Base-by-base conservation (phyloP, 148 eudicot species). In the Vaccinium macrocarpon region DNA sequence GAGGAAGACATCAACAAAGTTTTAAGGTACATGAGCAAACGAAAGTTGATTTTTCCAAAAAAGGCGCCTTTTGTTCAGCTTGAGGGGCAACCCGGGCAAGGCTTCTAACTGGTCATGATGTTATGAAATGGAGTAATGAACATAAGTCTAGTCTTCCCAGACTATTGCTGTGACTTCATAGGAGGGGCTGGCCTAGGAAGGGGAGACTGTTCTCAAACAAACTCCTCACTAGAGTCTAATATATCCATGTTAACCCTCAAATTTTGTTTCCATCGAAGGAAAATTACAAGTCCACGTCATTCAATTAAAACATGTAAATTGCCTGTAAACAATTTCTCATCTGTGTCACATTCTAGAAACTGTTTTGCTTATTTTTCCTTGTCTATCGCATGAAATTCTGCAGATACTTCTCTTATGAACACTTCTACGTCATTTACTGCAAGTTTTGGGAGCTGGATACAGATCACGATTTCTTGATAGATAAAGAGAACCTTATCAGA, bases 1-100 rank as follows among this genome's bases (percentile, higher is more conserved):
- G 99, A 94, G 90, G 99, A 96, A 87, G 99, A 96, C 84, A 96
- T 96, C 62, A 96, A 96, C 90, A 96, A 96, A 91, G 99, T 96
- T 61, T 84, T 96, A 82, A 91, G 98, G 99, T 96, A 92, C 74
- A 75, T 56, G 64, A 64, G 81, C 29, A 55, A 53, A 42, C 2
- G 42, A 77, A 50, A 51, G 38, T 51, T 10, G 42, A 3, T 61
- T 25, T 38, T 56, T 21, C 11, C 25, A 29, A 21, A 84, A 19
- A 76, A 18, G 50, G 19, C 2, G 4, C 53, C 11, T 49, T 75
- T 76, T 49, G 46, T 48, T 48, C 46, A 27, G 83, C 76, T 49
- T n/a, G 61, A 18, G 27, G 21, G 78, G 27, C 3, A 29, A 19
- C 50, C 50, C 76, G 21, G 78, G 27, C 1, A 29, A 18, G 64